These are phyloP conservation scores for Adenanthera pavonina DNA, from an alignment of 306 rosid species.

Conservation along the genomic window DNA sequence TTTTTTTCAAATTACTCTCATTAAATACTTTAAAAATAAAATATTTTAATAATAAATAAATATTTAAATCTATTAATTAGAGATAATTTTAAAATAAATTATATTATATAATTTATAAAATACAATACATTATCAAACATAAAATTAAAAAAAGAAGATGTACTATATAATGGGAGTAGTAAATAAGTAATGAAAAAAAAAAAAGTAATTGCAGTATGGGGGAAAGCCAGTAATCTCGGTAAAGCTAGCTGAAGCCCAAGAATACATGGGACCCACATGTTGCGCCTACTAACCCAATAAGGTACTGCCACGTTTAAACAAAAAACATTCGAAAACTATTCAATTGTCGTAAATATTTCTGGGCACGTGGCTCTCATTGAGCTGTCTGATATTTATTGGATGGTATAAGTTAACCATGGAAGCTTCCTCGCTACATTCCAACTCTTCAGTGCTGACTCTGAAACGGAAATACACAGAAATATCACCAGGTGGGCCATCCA, in stretches of 20 bases:
- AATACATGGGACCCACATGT: conserved; percentile 28
- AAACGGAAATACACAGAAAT: background rate
- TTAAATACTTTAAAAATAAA: too few species aligned
- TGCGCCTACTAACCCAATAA: conserved; percentile 24
- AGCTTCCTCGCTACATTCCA: conserved; percentile 44
- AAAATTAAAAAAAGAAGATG: too few species aligned
- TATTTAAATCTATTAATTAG: too few species aligned
- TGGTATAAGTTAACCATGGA: conserved; percentile 11
- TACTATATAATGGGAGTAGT: too few species aligned
- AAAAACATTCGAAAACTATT: background rate
- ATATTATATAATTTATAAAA: too few species aligned
- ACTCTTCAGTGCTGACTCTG: background rate
- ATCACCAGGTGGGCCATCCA: background rate
- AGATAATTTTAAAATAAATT: too few species aligned
- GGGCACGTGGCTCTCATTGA: conserved; percentile 10
- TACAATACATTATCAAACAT: too few species aligned
- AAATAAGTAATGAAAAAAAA: background rate
- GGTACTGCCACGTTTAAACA: conserved; percentile 24
- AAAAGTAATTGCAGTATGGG: background rate
- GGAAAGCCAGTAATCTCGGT: background rate
- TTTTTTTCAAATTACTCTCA: too few species aligned
- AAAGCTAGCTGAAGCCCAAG: background rate
- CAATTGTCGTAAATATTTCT: background rate
- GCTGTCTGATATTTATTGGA: conserved; percentile 34
- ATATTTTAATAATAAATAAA: too few species aligned